Conservation (phyloP, 2,329 filamentous ascomycete genomes). For the Metarhizium sp. region DNA sequence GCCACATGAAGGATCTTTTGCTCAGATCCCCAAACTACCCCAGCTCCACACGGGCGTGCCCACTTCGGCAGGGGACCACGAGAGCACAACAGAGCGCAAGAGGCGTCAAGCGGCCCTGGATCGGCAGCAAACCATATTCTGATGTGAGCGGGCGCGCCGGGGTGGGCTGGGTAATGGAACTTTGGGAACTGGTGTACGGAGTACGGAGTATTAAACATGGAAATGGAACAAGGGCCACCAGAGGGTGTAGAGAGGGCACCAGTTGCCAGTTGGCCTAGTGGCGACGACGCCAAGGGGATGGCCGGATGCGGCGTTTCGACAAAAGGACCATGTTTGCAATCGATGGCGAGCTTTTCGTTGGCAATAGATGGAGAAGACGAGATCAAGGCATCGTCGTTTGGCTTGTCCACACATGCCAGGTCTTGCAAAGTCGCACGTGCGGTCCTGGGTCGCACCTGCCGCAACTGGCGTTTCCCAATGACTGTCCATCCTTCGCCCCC, state of each 20-base stretch:
- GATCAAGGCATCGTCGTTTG: no score
- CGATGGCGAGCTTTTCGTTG: no score
- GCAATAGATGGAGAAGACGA: no score
- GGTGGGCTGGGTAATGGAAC: no score
- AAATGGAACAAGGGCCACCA: not conserved
- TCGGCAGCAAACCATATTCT: no score
- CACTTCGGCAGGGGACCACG: no score
- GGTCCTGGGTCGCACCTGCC: not conserved
- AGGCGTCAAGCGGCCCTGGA: no score
- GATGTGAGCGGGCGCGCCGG: no score
- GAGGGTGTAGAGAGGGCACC: not conserved
- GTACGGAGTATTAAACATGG: no score
- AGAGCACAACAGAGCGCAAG: no score
- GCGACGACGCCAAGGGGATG: not conserved
- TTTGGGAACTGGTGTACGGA: no score
- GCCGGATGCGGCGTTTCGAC: not conserved
- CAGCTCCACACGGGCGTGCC: not conserved
- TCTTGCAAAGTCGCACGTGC: not conserved
- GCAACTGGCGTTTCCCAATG: not conserved
- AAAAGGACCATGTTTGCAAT: not conserved
- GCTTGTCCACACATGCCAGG: not conserved
- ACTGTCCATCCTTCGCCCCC: no score
- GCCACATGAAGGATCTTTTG: slow-evolving; percentile 1
- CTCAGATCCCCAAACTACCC: not conserved
- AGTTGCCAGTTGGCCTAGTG: not conserved